Percentiles rank a stretch among this genome's conserved stretches.
Conservation (phyloP, 345 rosid genomes). For the Eucalyptus urophylla region DNA sequence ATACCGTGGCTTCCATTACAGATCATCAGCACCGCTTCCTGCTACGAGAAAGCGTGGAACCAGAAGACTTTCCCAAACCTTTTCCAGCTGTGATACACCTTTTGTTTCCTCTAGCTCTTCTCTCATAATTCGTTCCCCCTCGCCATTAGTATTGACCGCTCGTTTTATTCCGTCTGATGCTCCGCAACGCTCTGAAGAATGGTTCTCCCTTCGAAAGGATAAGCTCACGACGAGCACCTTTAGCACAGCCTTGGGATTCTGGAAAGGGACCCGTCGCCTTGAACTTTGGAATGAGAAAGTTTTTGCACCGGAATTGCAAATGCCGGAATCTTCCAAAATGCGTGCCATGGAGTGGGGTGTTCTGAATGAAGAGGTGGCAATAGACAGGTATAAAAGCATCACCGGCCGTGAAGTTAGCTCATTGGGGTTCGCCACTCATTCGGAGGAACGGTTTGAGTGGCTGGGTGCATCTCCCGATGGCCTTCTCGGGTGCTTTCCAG, state of each 20-base stretch:
- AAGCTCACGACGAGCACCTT: slow-evolving; percentile 88
- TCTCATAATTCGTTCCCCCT: slow-evolving; percentile 14
- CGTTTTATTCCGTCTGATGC: slow-evolving; percentile 29
- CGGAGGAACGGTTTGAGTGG: slow-evolving; percentile 48
- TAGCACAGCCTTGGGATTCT: slow-evolving; percentile 87
- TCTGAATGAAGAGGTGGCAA: slow-evolving; percentile 60
- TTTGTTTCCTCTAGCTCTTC: slow-evolving; percentile 8
- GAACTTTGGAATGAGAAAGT: slow-evolving; percentile 96
- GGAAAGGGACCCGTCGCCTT: slow-evolving; percentile 70
- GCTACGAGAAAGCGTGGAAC: slow-evolving; percentile 1
- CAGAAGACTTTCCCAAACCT: slow-evolving; percentile 2
- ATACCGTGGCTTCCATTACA: slow-evolving; percentile 7
- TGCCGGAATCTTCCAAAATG: slow-evolving; percentile 15
- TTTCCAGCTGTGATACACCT: slow-evolving; percentile 11
- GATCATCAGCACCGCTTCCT: not conserved
- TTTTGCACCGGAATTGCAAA: slow-evolving; percentile 22
- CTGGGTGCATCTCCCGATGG: slow-evolving; percentile 98
- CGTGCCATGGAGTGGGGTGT: slow-evolving; percentile 87
- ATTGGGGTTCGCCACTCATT: slow-evolving; percentile 73
- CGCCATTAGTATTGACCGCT: slow-evolving; percentile 29
- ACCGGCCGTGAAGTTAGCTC: slow-evolving; percentile 59
- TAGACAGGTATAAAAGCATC: slow-evolving; percentile 57
- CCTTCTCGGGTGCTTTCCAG: slow-evolving; percentile 44
- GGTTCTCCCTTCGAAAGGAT: slow-evolving; percentile 80
- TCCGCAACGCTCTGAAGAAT: slow-evolving; percentile 87